phyloP scores from a whole-genome alignment of 108 stramenopile genomes.

The Skeletonema marinoi region DNA sequence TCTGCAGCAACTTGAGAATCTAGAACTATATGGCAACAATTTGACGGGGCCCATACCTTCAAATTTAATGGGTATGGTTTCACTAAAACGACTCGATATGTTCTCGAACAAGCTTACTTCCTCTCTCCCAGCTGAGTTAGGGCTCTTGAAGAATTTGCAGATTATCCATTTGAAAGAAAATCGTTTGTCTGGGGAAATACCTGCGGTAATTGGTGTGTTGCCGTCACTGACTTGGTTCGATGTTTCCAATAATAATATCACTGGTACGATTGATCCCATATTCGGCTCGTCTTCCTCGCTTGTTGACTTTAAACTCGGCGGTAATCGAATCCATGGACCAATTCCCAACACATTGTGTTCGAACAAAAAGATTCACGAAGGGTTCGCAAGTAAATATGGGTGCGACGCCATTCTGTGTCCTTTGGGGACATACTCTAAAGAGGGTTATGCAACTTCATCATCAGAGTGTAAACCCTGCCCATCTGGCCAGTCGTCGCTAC shows the following conservation, averaged over 20 bases:
- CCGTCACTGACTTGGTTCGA: conserved; percentile 63
- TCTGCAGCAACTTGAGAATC: conserved; percentile 15
- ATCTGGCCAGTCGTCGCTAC: conserved; percentile 49
- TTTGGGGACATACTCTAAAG: conserved; percentile 55
- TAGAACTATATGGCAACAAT: conserved; percentile 55
- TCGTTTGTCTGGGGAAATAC: conserved; percentile 55
- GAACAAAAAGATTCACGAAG: conserved; percentile 55
- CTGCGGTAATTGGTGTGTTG: conserved; percentile 43
- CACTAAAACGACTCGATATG: conserved; percentile 63
- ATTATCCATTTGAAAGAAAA: conserved; percentile 70
- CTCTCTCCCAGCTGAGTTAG: conserved; percentile 36
- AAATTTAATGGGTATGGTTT: conserved; percentile 27
- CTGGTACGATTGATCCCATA: conserved; percentile 44
- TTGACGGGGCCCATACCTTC: conserved; percentile 34
- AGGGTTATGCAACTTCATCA: conserved; percentile 50
- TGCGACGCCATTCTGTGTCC: conserved; percentile 64
- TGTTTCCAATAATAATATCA: conserved; percentile 48
- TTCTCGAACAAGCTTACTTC: conserved; percentile 62
- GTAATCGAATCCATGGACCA: conserved; percentile 57
- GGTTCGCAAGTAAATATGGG: conserved; percentile 49
- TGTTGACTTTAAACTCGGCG: conserved; percentile 60
- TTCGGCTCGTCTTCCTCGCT: conserved; percentile 43
- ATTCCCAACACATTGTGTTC: conserved; percentile 53
- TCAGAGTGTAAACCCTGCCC: conserved; percentile 58
- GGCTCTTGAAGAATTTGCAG: conserved; percentile 35